phyloP scores from a whole-genome alignment of 2,329 filamentous ascomycete species.

The Venturia aucupariae region DNA sequence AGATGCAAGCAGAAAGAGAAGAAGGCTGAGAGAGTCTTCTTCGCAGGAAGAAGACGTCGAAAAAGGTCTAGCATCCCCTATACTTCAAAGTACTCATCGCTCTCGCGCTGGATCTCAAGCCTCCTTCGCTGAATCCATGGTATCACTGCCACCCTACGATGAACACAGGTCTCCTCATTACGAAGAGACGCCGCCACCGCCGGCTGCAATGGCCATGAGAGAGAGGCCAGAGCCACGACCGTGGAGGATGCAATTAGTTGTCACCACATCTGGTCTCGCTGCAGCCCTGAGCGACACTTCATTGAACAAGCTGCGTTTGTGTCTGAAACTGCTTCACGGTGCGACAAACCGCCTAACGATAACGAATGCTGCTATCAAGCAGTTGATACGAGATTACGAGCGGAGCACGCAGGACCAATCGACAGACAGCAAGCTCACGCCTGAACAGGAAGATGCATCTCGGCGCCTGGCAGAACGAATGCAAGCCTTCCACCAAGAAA shows the following conservation, averaged over 20 bases:
- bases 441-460: constrained; percentile 31
- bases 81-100: constrained; percentile 19
- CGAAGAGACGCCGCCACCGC: constrained; percentile 43
- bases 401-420: constrained; percentile 24
- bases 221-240: constrained; percentile 24
- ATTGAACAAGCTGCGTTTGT: constrained; percentile 74
- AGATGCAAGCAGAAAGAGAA: constrained; percentile 32
- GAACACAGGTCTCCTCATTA: constrained; percentile 68
- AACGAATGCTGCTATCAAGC: constrained; percentile 64
- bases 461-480: constrained; percentile 67
- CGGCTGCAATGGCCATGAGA: constrained; percentile 14
- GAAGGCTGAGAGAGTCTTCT: constrained; percentile 30
- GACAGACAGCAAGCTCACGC: constrained; percentile 11
- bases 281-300: constrained; percentile 88
- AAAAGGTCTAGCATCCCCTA: constrained; percentile 24
- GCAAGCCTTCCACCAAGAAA: constrained; percentile 48
- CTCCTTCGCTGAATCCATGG: constrained; percentile 32
- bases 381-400: constrained; percentile 74
- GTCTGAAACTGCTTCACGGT: constrained; percentile 68
- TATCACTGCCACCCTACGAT: constrained; percentile 77
- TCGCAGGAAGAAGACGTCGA: constrained; percentile 39
- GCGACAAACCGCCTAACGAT: constrained; percentile 74
- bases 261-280: constrained; percentile 83
- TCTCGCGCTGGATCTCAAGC: constrained; percentile 19
- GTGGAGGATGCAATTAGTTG: constrained; percentile 78